These are phyloP conservation scores for Vaccinium darrowii DNA, from an alignment of 148 eudicot species.

Conservation along the genomic window DNA sequence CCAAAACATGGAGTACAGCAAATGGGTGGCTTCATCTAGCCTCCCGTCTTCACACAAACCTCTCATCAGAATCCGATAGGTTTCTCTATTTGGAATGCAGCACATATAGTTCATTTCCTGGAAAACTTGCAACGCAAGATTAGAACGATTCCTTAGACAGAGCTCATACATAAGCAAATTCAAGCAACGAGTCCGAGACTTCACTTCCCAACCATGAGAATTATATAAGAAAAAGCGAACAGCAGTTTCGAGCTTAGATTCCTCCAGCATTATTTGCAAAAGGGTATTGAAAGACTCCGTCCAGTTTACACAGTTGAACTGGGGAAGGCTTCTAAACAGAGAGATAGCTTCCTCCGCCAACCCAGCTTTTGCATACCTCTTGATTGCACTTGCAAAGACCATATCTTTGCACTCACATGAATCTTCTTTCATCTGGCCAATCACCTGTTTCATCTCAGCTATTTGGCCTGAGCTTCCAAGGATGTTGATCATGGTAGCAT, in stretches of 20 bases:
- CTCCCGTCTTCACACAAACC: slow-evolving; percentile 75
- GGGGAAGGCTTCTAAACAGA: slow-evolving; percentile 55
- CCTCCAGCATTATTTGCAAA: slow-evolving; percentile 62
- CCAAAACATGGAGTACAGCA: slow-evolving; percentile 89
- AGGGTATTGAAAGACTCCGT: slow-evolving; percentile 75
- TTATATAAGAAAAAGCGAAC: slow-evolving; percentile 55
- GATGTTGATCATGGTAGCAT: slow-evolving; percentile 73
- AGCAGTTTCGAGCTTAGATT: slow-evolving; percentile 55
- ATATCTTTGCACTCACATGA: slow-evolving; percentile 77
- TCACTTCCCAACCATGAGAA: slow-evolving; percentile 68
- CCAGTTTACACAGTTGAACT: slow-evolving; percentile 82
- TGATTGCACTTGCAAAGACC: slow-evolving; percentile 54
- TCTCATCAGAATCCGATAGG: slow-evolving; percentile 71
- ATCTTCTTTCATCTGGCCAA: slow-evolving; percentile 70
- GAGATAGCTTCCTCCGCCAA: slow-evolving; percentile 66
- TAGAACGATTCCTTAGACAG: slow-evolving; percentile 58
- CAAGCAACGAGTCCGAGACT: slow-evolving; percentile 57
- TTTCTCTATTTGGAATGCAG: slow-evolving; percentile 67
- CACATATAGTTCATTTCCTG: slow-evolving; percentile 67
- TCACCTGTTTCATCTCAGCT: slow-evolving; percentile 66
- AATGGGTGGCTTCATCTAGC: slow-evolving; percentile 74
- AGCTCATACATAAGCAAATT: slow-evolving; percentile 69
- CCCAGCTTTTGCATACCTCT: slow-evolving; percentile 62
- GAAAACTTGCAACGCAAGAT: slow-evolving; percentile 69
- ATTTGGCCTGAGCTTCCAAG: slow-evolving; percentile 59